A percentile compares a stretch with the other conserved stretches of the same genome.
Evolutionary conservation across 441 rosid species (phyloP).

Genomic region (Pelargonium citronellum): DNA sequence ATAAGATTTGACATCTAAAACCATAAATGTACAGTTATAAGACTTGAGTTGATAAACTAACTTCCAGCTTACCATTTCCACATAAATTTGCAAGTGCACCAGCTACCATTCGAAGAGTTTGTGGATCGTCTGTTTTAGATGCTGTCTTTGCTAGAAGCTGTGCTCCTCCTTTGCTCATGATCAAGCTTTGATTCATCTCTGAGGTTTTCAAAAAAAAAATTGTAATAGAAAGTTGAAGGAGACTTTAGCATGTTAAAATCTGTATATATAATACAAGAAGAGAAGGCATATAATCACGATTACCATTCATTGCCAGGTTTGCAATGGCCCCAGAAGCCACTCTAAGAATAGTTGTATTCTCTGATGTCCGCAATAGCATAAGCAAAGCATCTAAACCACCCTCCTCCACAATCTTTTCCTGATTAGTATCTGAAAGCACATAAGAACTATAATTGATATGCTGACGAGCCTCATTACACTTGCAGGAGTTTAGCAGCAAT

Average conservation of each 20-base stretch:
- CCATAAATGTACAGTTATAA: background rate
- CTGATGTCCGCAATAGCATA: constrained; percentile 68
- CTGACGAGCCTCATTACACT: background rate
- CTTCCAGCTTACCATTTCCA: constrained; percentile 72
- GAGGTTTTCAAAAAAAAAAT: constrained; percentile 19
- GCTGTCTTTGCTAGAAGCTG: constrained; percentile 66
- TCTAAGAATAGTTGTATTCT: constrained; percentile 85
- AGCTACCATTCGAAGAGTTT: constrained; percentile 97
- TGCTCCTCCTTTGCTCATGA: constrained; percentile 92
- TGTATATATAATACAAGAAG: background rate
- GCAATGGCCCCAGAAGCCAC: constrained; percentile 99
- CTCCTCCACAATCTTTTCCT: constrained; percentile 95
- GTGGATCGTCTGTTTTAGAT: constrained; percentile 83
- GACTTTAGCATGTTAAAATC: background rate
- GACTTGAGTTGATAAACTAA: background rate
- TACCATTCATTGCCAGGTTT: constrained; percentile 98
- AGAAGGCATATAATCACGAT: constrained; percentile 6
- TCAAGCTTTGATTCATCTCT: constrained; percentile 96
- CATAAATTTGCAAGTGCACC: constrained; percentile 99
- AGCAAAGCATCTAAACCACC: constrained; percentile 86
- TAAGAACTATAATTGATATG: background rate
- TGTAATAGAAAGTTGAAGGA: background rate
- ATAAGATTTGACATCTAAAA: background rate
- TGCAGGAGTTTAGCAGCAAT: background rate
- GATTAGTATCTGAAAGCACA: constrained; percentile 69